These are phyloP conservation scores for Starmerella powellii DNA, from an alignment of 805 yeast species.

Conservation along the genomic window DNA sequence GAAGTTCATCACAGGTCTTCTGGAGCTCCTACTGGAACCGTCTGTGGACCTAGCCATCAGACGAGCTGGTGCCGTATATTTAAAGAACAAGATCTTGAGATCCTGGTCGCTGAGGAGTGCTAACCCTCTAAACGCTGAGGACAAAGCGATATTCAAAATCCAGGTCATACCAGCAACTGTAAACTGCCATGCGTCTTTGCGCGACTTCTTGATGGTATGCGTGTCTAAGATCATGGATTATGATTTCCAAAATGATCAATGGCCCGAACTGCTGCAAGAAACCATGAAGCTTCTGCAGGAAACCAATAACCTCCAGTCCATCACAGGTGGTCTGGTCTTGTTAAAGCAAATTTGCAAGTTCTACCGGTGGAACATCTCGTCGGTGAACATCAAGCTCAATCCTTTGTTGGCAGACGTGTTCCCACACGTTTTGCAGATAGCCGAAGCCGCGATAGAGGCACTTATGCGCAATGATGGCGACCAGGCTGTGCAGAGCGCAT, in stretches of 20 bases:
- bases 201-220: constrained; percentile 33
- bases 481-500: constrained; percentile 34
- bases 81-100: constrained; percentile 59
- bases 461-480: constrained; percentile 26
- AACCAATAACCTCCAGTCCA: constrained; percentile 32
- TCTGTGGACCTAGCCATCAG: constrained; percentile 43
- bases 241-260: constrained; percentile 38
- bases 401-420: constrained; percentile 40
- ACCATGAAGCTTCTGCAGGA: constrained; percentile 38
- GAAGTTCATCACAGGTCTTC: constrained; percentile 73
- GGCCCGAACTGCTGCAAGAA: constrained; percentile 43
- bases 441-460: constrained; percentile 37
- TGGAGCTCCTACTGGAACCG: constrained; percentile 53
- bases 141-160: constrained; percentile 60
- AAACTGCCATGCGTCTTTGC: constrained; percentile 32
- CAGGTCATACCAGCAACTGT: constrained; percentile 55
- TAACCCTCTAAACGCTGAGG: constrained; percentile 33
- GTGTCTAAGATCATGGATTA: constrained; percentile 35
- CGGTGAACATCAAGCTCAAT: constrained; percentile 42
- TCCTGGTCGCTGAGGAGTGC: constrained; percentile 41
- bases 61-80: constrained; percentile 66
- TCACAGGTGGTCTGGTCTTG: constrained; percentile 60
- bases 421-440: constrained; percentile 56
- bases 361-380: constrained; percentile 60
- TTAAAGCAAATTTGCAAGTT: constrained; percentile 57